These are phyloP conservation scores for Neospora caninum DNA, from an alignment of 169 alveolate genomes.

Conservation along the genomic window DNA sequence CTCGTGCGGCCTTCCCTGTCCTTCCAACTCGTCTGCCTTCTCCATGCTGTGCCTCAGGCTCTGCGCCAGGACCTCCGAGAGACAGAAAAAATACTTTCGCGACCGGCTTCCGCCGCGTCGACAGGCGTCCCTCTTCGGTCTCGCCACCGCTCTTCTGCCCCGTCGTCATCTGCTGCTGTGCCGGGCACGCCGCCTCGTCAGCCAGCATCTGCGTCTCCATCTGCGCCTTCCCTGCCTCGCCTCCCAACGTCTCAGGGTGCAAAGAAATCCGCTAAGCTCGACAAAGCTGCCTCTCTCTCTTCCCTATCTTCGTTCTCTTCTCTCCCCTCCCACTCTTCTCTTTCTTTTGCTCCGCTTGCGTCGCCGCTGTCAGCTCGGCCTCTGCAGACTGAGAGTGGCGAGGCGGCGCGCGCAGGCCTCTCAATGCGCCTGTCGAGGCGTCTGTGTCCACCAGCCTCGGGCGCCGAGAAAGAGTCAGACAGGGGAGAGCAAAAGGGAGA, in stretches of 20 bases:
- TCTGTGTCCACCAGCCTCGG: neutral
- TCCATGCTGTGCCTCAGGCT: neutral
- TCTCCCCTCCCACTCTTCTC: neutral
- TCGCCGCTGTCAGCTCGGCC: neutral
- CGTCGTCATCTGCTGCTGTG: neutral
- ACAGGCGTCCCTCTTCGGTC: neutral
- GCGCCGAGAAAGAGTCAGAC: neutral
- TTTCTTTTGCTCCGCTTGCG: neutral
- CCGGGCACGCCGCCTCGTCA: neutral
- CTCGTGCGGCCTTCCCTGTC: too few relatives aligned
- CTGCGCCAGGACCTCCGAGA: slow-evolving; percentile 31
- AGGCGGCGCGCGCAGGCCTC: neutral
- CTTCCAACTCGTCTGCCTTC: too few relatives aligned
- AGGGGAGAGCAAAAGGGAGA: neutral
- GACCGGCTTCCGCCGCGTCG: slow-evolving; percentile 17
- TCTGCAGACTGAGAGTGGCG: neutral
- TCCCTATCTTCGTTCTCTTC: neutral
- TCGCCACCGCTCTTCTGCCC: neutral
- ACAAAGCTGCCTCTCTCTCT: neutral
- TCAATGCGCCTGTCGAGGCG: neutral
- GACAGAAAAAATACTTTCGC: slow-evolving; percentile 14
- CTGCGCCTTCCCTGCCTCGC: too few relatives aligned
- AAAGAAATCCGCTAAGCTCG: neutral
- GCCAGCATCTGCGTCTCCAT: too few relatives aligned
- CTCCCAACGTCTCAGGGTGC: neutral